Base-by-base conservation (phyloP, 2,329 filamentous ascomycete species). In the Chlorencoelia australis region DNA sequence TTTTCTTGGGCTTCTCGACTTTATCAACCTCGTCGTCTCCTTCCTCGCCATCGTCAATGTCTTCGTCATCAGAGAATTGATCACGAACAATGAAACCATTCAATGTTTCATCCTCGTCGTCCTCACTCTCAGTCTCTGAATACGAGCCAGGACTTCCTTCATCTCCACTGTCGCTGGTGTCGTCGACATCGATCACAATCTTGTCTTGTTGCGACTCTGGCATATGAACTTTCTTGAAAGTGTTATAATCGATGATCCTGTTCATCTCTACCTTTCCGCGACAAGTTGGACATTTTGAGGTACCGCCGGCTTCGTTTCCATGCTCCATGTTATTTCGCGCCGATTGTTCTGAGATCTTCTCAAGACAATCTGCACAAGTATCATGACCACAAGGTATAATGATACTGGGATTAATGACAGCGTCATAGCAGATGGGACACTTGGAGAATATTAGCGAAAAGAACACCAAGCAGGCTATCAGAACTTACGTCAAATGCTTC, bases 321-420 rank as follows among this genome's bases (percentile, higher is more conserved):
- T 75, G 66, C 18, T 64, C 70, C 27, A 81, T 61, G 42, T 65
- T 66, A 11, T 64, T 65, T 28, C 67, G 62, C 2, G 67, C 60
- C 3, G 78, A 59, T 27, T 62, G 75, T 43, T 85, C 82, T 0
- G 69, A 68, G 30, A 93, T 69, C 37, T 71, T 74, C 5, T 74
- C 69, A 42, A 91, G 77, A 54, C 87, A 94, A 44, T 87, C 80
- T 1, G 70, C 64, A 58, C 87, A 94, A 16, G 77, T 76, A 41
- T 79, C 75, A 52, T 94, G 87, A 2, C 87, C 87, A 52, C 87
- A 94, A 1, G 85, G 85, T 34, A 85, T 67, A 56, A 88, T 80
- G 44, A 94, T 83, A 3, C 73, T 73, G 0, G 84, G 82, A 43
- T 88, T 87, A 10, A 71, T 67, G 5, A 80, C 74, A 2, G 68